phyloP scores from a whole-genome alignment of 2,329 filamentous ascomycete species.

The Hypoxylon sp. region DNA sequence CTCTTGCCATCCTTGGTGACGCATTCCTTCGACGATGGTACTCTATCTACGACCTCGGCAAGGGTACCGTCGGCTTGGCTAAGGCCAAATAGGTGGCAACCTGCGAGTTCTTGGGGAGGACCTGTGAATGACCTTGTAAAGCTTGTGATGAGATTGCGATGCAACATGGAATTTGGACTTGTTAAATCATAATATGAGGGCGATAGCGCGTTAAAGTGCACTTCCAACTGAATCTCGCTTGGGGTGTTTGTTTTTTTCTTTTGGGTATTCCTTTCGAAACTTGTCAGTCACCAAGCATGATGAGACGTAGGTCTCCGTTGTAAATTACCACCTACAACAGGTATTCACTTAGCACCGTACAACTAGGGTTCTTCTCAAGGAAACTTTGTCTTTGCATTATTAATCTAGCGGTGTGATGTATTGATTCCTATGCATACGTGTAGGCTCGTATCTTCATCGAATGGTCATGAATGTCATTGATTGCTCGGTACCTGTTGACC shows the following conservation, averaged over 20 bases:
- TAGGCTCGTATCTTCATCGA: too few species aligned
- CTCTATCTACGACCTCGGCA: constrained; percentile 96
- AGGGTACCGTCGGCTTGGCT: constrained; percentile 89
- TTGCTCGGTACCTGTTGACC: not conserved
- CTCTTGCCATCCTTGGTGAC: constrained; percentile 94
- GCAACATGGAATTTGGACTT: constrained; percentile 32
- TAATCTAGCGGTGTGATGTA: not conserved
- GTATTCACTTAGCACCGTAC: constrained; percentile 37
- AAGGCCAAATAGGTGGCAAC: constrained; percentile 74
- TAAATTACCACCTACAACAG: constrained; percentile 37
- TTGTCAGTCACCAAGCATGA: constrained; percentile 33
- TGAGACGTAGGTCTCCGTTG: constrained; percentile 39
- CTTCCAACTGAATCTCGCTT: constrained; percentile 20
- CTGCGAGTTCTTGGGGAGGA: constrained; percentile 15
- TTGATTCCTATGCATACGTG: not conserved
- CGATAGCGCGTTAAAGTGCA: constrained; percentile 36
- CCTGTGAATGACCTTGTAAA: constrained; percentile 30
- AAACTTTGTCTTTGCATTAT: not conserved
- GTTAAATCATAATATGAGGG: constrained; percentile 38
- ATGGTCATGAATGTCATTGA: not conserved
- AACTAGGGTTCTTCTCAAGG: constrained; percentile 2
- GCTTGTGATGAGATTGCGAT: constrained; percentile 32
- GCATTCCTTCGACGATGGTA: constrained; percentile 89
- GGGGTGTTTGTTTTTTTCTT: constrained; percentile 27
- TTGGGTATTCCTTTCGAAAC: constrained; percentile 35